phyloP scores from a whole-genome alignment of 108 stramenopile genomes.

The Cylindrotheca fusiformis region DNA sequence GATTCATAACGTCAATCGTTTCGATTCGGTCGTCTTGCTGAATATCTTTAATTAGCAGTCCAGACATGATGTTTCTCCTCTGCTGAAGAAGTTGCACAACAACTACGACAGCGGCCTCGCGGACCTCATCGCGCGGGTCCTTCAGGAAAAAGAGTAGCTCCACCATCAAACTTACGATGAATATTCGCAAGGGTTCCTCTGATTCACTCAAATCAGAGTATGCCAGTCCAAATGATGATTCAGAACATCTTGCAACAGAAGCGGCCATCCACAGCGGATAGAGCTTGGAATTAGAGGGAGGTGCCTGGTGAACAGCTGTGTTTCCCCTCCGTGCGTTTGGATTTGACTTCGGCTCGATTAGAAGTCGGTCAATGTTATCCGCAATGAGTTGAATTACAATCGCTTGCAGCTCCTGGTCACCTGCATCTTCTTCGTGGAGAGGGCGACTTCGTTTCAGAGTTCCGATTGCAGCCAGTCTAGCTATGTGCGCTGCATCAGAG shows the following conservation, averaged over 20 bases:
- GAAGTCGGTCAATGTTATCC: conserved; percentile 50
- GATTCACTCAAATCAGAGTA: conserved; percentile 63
- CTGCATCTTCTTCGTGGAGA: conserved; percentile 45
- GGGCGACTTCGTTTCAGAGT: conserved; percentile 68
- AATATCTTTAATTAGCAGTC: conserved; percentile 70
- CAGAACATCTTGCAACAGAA: conserved; percentile 60
- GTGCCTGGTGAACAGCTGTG: conserved; percentile 32
- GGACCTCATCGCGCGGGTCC: conserved; percentile 54
- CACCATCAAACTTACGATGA: conserved; percentile 69
- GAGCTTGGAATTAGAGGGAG: conserved; percentile 45
- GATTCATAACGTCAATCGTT: conserved; percentile 79
- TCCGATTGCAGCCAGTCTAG: conserved; percentile 59
- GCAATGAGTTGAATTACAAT: conserved; percentile 50
- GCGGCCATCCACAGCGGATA: conserved; percentile 76
- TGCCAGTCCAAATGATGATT: conserved; percentile 10
- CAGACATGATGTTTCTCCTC: conserved; percentile 65
- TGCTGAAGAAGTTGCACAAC: conserved; percentile 66
- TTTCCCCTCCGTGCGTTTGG: conserved; percentile 11
- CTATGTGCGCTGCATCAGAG: conserved; percentile 74
- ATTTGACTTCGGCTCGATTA: conserved; percentile 60
- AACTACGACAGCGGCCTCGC: conserved; percentile 60
- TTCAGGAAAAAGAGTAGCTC: conserved; percentile 59
- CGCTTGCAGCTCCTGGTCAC: conserved; percentile 65
- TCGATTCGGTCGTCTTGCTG: conserved; percentile 51
- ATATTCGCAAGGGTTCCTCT: conserved; percentile 66